Conservation (phyloP, 345 rosid genomes). For the Syzygium jambos region DNA sequence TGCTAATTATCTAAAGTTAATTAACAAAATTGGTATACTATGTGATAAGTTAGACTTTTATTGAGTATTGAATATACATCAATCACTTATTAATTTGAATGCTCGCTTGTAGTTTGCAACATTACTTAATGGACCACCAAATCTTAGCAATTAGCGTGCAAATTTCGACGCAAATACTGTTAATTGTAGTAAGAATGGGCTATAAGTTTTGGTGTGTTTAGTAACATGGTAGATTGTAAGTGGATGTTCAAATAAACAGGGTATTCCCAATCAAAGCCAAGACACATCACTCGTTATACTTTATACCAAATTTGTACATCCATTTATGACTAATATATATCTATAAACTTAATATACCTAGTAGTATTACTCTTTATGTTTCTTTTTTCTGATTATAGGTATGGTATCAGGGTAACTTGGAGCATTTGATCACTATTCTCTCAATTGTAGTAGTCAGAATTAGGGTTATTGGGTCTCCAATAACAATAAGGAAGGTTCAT, state of each 20-base stretch:
- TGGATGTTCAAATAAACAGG: not conserved
- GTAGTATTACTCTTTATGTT: not conserved
- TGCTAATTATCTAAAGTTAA: not conserved
- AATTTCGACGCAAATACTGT: not conserved
- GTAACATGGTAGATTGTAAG: not conserved
- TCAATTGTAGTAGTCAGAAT: not conserved
- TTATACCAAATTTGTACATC: not conserved
- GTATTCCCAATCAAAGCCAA: not conserved
- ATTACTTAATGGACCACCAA: not conserved
- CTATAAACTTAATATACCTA: not conserved
- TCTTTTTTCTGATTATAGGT: not conserved
- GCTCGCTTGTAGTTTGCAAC: not conserved
- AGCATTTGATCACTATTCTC: not conserved
- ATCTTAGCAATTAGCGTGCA: not conserved
- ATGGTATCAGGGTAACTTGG: not conserved
- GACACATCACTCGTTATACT: not conserved
- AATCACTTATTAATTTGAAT: not conserved
- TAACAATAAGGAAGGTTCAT: not conserved
- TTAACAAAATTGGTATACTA: not conserved
- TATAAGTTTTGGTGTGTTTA: not conserved
- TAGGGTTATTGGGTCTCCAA: not conserved
- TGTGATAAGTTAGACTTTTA: not conserved
- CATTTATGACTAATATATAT: not conserved
- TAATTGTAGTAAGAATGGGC: not conserved
- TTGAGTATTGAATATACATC: not conserved